Conservation (phyloP, 2,329 filamentous ascomycete species). For the Teratosphaeria viscida region DNA sequence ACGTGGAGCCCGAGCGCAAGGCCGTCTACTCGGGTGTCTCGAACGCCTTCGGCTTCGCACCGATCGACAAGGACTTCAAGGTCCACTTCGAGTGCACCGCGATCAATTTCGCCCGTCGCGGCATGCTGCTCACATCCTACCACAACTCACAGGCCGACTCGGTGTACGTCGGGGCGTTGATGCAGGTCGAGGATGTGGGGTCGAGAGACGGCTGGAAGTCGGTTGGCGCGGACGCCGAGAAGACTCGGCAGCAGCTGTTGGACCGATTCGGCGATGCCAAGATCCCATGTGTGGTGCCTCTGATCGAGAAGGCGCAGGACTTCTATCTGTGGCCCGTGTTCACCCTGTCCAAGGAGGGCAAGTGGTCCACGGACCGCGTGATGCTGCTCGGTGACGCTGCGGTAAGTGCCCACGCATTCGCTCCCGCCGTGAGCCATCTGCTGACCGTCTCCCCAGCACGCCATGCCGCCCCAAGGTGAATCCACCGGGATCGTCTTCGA, state of each 20-base stretch:
- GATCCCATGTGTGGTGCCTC: slow-evolving; percentile 25
- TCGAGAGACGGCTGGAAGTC: slow-evolving; percentile 38
- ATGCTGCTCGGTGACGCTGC: slow-evolving; percentile 38
- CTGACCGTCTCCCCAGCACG: slow-evolving; percentile 23
- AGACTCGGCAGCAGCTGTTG: slow-evolving; percentile 31
- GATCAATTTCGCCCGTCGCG: slow-evolving; percentile 36
- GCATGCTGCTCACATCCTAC: slow-evolving; percentile 36
- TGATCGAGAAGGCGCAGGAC: slow-evolving; percentile 33
- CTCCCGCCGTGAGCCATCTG: slow-evolving; percentile 1
- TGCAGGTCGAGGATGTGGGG: slow-evolving; percentile 33
- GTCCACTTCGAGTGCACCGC: slow-evolving; percentile 32
- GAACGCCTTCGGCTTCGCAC: slow-evolving; percentile 37
- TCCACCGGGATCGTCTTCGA: slow-evolving; percentile 43
- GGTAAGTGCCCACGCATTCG: slow-evolving; percentile 14
- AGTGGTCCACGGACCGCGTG: slow-evolving; percentile 34
- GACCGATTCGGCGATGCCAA: slow-evolving; percentile 31
- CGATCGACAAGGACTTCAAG: slow-evolving; percentile 26
- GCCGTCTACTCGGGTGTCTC: slow-evolving; percentile 35
- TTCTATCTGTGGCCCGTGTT: slow-evolving; percentile 39
- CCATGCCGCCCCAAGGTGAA: slow-evolving; percentile 44
- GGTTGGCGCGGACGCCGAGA: slow-evolving; percentile 32
- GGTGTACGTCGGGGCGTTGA: slow-evolving; percentile 35
- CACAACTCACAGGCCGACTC: slow-evolving; percentile 27
- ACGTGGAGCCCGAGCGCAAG: slow-evolving; percentile 35
- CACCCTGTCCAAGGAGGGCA: slow-evolving; percentile 33